Evolutionary conservation across 805 yeast genomes (phyloP), one percentile per base, ranked within the genome.

Genomic region (Barnettozyma populi): DNA sequence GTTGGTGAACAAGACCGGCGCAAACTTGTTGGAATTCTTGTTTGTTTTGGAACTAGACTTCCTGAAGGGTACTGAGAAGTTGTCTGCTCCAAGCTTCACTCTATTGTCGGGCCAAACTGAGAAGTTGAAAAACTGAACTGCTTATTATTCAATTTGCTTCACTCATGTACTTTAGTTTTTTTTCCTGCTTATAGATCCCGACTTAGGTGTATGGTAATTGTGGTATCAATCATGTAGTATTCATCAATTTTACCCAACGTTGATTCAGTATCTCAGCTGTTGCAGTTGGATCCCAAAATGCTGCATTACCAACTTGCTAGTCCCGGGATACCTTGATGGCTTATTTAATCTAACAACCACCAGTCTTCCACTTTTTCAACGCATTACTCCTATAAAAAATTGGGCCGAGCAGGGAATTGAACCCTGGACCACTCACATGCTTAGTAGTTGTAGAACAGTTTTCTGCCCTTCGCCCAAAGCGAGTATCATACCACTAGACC

Each of bases 1-100:
- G 62, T 76, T 94, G 55, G 85, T 89, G 44, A 63, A 64, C 56
- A 70, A 76, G 66, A 74, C 82, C 52, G 81, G 82, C 48, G 96
- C 84, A 52, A 77, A 83, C 50, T 76, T 90, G 46, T 65, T 84
- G 45, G 96, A 90, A 69, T 94, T 81, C 67, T 72, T 84, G 54
- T 94, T 94, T 63, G 88, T 94, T 41, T 81, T 94, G 87, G 99
- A 94, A 72, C 81, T 94, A 61, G 92, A 88, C 62, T 94, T 92
- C 79, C 79, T 94, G 65, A 84, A 90, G 64, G 99, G 99, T 56
- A 82, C 96, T 70, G 90, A 86, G 48, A 85, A 80, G 72, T 81
- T 94, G 59, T 76, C 74, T 49, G 89, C 94, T 39, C 95, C 92
- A 29, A 85, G 86, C n/a, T 90, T 80, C 75, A 94, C 99, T 39